These are phyloP conservation scores for Termitomyces sp. DNA, from an alignment of 768 basidiomycete genomes.

Conservation along the genomic window DNA sequence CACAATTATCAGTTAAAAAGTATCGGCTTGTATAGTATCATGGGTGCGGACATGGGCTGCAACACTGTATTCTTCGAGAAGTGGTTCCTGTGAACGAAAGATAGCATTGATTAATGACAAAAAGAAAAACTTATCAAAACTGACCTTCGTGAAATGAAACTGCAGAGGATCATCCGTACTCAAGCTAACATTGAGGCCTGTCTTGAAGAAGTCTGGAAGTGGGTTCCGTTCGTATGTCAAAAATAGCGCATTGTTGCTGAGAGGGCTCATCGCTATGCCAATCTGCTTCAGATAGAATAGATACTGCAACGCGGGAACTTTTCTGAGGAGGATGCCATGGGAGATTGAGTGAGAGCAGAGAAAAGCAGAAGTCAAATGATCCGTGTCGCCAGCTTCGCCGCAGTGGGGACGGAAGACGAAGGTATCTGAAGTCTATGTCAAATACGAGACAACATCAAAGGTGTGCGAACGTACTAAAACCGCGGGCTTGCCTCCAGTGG, in stretches of 20 bases:
- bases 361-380: constrained; percentile 95
- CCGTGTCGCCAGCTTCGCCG: constrained; percentile 97
- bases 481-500: constrained; percentile 80
- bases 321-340: constrained; percentile 96
- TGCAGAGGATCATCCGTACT: constrained; percentile 95
- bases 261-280: constrained; percentile 95
- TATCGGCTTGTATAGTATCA: neutral
- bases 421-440: constrained; percentile 53
- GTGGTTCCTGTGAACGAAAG: constrained; percentile 59
- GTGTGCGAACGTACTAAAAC: constrained; percentile 63
- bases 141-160: constrained; percentile 96
- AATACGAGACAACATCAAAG: neutral
- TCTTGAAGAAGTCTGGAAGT: constrained; percentile 94
- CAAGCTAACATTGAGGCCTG: constrained; percentile 91
- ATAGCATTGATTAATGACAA: neutral
- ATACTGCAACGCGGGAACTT: constrained; percentile 96
- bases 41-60: constrained; percentile 76
- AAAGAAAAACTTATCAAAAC: constrained; percentile 7
- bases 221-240: constrained; percentile 96
- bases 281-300: constrained; percentile 98
- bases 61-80: constrained; percentile 96
- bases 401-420: constrained; percentile 96
- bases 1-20: neutral
- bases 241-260: constrained; percentile 97
- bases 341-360: constrained; percentile 97